Evolutionary conservation across 2,329 filamentous ascomycete genomes (phyloP), one percentile per base, ranked within the genome.

Genomic region (Dendryphion nanum): DNA sequence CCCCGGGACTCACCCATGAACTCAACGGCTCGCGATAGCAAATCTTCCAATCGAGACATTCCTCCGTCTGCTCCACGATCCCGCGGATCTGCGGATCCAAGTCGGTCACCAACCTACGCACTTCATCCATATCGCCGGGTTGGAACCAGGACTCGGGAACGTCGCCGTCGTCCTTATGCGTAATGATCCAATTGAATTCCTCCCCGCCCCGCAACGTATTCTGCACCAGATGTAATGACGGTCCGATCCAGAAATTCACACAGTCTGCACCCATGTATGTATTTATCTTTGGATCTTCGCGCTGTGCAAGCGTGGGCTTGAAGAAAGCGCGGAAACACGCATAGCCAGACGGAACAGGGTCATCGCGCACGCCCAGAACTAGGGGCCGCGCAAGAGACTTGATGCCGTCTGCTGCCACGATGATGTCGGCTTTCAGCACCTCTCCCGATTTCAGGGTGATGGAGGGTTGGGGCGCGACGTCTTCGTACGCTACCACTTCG

Each of bases 11-110:
- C 1, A 76, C 63, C 75, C 75, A 78, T 0, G 66, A 70, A 0
- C 70, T 66, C 20, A 74, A 61, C 4, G 74, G 74, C 47, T 76
- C 70, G 31, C 74, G 64, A 45, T 74, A 76, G 44, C 72, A 74
- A 26, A 77, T 72, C 47, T 75, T 75, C 74, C 74, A 78, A 53
- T 76, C 73, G 4, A 77, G 57, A 24, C 70, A 70, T 3, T 59
- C 54, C 17, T 67, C 61, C 6, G 70, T 76, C 42, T 66, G 66
- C 19, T 64, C 57, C n/a, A 77, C 66, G 2, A 73, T 70, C 1
- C 69, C 68, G 15, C 63, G 63, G 30, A 76, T 72, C 15, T 64
- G 59, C 0, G 71, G 72, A 51, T 75, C 72, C 38, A 74, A 59
- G 35, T 61, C 56, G 17, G 30, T 7, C 13, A 48, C 45, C n/a